Base-by-base conservation (phyloP, 176 grass and related monocot species). In the Musa itinerans region DNA sequence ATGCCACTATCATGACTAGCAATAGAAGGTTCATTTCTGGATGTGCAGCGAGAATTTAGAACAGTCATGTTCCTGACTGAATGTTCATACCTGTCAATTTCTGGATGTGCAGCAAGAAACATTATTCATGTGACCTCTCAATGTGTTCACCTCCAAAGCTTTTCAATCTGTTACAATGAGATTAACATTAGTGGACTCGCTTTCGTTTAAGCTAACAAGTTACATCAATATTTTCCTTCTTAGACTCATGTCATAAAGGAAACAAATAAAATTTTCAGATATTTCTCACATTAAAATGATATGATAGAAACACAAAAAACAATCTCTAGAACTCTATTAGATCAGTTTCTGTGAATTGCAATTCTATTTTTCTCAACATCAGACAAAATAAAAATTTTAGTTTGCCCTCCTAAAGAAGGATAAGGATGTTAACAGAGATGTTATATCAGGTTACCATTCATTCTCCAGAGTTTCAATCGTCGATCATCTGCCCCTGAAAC, bases 21-120 rank as follows among this genome's bases (percentile, higher is more conserved):
- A n/a, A 90, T 90, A 97, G 90, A 79, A 93, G 90, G 57, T 97
- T 93, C 88, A 97, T 87, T 80, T 97, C 94, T 63, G 94, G 88
- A 74, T 97, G 93, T 62, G 88, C 90, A 59, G 90, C 79, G 58
- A 93, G 94, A 76, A 93, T 85, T 90, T 90, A 97, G 80, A 97
- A 19, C 94, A 90, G 63, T 93, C 94, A 69, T 93, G 94, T 21
- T 97, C 90, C 64, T 88, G 71, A 52, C 90, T 85, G 63, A 96
- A 93, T 52, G 90, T 93, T 52, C 93, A 93, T 86, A 50, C 88
- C 82, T 2, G 90, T 97, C 61, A 90, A 81, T 74, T 93, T 97
- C 34, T 43, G 34, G 34, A 43, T 6, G 34, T 43, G 34, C 34
- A 43, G 34, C 3, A 89, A 7, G 94, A 97, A 20, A 93, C 94